Base-by-base conservation (phyloP, 2,329 filamentous ascomycete species). In the Ophioceras dolichostomum region DNA sequence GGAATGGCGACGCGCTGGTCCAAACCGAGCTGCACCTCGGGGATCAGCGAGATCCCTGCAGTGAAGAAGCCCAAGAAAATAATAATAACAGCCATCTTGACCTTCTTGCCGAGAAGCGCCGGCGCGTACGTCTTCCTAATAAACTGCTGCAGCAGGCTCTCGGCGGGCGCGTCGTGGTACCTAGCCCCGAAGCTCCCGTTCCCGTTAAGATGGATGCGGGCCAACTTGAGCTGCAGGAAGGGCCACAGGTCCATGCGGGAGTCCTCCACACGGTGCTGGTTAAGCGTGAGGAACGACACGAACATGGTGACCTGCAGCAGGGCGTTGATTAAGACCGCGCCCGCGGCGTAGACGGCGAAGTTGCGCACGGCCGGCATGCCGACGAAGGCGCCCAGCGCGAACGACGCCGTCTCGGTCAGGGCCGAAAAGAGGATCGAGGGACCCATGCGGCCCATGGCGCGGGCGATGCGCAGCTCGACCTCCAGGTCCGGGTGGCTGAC, bases 361-460 rank as follows among this genome's bases (percentile, higher is more conserved):
- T 98, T 98, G 44, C 87, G 78, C 31, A 98, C 93, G 2, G 91
- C 91, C 13, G 93, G 91, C 91, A 98, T 98, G 34, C 88, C 88
- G 6, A 95, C 93, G 43, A 91, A 89, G 30, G 86, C 83, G 10
- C 91, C 91, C 10, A 98, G 70, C 2, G 87, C 81, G 57, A 98
- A 98, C 2, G 89, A 88, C 18, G 88, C 78, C 0, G 89, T 98
- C 57, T 98, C 91, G 0, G 89, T 95, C 24, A 84, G 70, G n/a
- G 88, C 89, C 8, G 91, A 96, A 29, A 98, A 79, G 14, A 98
- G 70, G 38, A 98, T 96, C 2, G 89, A 96, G 3, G 91, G 91
- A 0, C 91, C 91, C 79, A 98, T 98, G 38, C 91, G 78, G 17
- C 91, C 89, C n/a, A 96, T 67, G 3, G 91, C 84, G 51, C 83